These are phyloP conservation scores for Cicer pinnatifidum DNA, from an alignment of 306 rosid genomes.

Conservation along the genomic window DNA sequence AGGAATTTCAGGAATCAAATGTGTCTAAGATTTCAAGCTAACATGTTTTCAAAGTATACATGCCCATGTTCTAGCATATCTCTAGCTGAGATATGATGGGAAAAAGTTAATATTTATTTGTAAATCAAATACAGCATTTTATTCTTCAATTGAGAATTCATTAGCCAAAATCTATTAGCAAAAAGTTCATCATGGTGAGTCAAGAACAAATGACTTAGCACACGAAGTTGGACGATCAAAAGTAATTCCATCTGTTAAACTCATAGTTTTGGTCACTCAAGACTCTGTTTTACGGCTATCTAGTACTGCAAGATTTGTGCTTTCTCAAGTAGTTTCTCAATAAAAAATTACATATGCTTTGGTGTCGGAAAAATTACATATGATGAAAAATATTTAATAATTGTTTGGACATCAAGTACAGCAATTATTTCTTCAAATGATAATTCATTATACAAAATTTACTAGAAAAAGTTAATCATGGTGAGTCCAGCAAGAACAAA, in stretches of 20 bases:
- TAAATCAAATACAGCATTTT: too few species aligned
- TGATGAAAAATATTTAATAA: neutral
- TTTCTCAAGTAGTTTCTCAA: constrained; percentile 21
- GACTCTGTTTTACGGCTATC: neutral
- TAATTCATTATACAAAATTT: constrained; percentile 31
- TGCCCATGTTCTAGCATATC: neutral
- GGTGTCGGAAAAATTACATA: neutral
- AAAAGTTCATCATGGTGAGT: neutral
- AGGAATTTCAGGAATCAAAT: neutral
- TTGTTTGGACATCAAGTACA: constrained; percentile 6
- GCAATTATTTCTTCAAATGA: constrained; percentile 28
- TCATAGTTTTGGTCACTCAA: neutral
- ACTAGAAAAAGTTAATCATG: constrained; percentile 30
- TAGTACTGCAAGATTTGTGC: constrained; percentile 5
- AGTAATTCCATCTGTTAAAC: neutral
- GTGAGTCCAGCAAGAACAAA: constrained; percentile 33
- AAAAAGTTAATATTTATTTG: too few species aligned
- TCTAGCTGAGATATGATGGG: too few species aligned
- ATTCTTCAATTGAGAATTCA: neutral
- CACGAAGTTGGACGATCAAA: neutral
- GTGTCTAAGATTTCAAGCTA: neutral
- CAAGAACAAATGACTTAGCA: neutral
- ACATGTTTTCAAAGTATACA: constrained; percentile 18
- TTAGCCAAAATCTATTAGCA: neutral
- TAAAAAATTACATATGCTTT: constrained; percentile 1